Evolutionary conservation across 257 asterid genomes (phyloP).

Genomic region (Cynanchum wilfordii): DNA sequence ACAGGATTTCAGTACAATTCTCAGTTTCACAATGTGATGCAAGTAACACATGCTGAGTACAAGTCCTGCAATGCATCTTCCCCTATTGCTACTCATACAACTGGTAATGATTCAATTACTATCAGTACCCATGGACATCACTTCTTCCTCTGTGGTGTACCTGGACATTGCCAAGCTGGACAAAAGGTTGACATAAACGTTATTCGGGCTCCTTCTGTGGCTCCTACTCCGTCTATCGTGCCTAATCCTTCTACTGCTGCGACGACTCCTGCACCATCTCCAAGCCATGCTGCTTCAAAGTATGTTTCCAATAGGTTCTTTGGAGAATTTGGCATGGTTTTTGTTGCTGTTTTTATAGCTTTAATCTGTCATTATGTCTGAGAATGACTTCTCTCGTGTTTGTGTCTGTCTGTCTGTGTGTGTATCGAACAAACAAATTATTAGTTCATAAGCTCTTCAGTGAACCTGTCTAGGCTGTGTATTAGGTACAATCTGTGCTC

Average conservation of each 20-base stretch:
- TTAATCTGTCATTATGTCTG: conserved; percentile 7
- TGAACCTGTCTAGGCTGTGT: neutral
- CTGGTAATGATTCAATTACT: conserved; percentile 75
- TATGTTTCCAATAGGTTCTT: conserved; percentile 10
- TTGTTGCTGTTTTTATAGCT: conserved; percentile 9
- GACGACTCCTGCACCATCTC: conserved; percentile 41
- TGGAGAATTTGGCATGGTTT: conserved; percentile 17
- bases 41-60: conserved; percentile 58
- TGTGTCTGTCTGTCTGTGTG: too few species aligned
- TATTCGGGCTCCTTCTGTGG: conserved; percentile 15
- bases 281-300: conserved; percentile 31
- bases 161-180: conserved; percentile 85
- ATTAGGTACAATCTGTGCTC: neutral
- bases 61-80: conserved; percentile 59
- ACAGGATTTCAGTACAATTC: conserved; percentile 68
- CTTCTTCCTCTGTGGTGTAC: conserved; percentile 68
- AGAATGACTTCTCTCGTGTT: neutral
- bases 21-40: conserved; percentile 85
- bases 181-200: conserved; percentile 79
- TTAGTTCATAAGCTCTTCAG: conserved; percentile 5
- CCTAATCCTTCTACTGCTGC: conserved; percentile 31
- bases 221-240: conserved; percentile 38
- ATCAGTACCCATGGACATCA: conserved; percentile 61
- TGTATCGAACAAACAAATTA: neutral
- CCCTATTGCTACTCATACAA: conserved; percentile 67